Base-by-base conservation (phyloP, 495 filamentous ascomycete species). In the Daldinia loculata region DNA sequence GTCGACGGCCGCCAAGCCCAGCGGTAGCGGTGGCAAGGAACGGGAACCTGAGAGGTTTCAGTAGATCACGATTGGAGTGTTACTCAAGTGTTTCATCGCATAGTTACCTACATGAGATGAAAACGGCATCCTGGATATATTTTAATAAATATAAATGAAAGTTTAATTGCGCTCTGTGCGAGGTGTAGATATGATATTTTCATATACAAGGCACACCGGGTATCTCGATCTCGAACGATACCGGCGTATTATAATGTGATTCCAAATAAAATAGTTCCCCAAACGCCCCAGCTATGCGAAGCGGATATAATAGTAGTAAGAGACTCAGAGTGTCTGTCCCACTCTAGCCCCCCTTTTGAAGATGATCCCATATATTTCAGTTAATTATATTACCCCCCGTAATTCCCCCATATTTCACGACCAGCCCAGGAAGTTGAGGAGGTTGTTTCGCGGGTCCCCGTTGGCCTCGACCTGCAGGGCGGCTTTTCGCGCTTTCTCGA, bases 371-470 rank as follows among this genome's bases (percentile, higher is more conserved):
- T 58, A 22, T 59, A 43, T 53, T 59, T 1, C 52, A 59, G 51
- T 38, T 57, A 27, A 41, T n/a, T 52, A n/a, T 38, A 58, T 48
- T 39, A n/a, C 11, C 15, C 51, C 36, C 45, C 36, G 6, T 19
- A 9, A 8, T 50, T n/a, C 24, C 26, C 24, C 15, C 14, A 0
- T 0, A 15, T 6, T 5, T 63, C 61, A 71, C 19, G 75, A 77
- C 80, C 78, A 80, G 63, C 79, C 80, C 30, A 82, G 50, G 26
- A 80, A 29, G 48, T 82, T 82, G 53, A 80, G 74, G 9, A 79
- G 67, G 15, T 75, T 77, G 68, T 80, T 79, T 41, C 79, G 69
- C 3, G 80, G 80, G 52, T 82, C 79, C 6, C 80, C 80, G 69
- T 79, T 75, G 19, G 50, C 61, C 17, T 80, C 79, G 32, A 82